Conservation (phyloP, 345 rosid genomes). For the Syzygium aqueum region DNA sequence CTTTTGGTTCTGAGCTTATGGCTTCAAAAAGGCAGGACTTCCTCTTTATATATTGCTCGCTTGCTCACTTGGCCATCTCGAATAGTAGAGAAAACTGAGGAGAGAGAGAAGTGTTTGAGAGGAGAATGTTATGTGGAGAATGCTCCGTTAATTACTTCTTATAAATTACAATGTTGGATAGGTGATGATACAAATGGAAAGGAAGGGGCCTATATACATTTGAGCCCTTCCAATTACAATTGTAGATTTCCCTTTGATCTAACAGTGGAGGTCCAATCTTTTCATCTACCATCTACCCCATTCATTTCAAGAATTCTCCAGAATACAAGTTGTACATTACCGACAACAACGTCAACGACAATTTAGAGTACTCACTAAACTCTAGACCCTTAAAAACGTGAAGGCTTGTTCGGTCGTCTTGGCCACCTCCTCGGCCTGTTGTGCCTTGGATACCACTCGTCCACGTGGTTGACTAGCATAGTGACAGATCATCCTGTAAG, state of each 20-base stretch:
- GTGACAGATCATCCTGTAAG: not conserved
- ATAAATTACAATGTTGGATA: too few relatives aligned
- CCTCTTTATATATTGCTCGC: not conserved
- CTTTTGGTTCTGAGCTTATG: not conserved
- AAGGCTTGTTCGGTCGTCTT: not conserved
- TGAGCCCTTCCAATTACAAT: not conserved
- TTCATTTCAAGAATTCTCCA: not conserved
- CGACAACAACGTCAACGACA: not conserved
- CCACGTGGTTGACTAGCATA: not conserved
- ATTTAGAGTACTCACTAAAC: not conserved
- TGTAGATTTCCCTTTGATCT: not conserved
- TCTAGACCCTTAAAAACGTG: not conserved
- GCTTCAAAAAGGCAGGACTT: not conserved
- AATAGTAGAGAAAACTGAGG: not conserved
- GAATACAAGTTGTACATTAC: not conserved
- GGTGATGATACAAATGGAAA: not conserved
- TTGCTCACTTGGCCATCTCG: not conserved
- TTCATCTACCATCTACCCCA: not conserved
- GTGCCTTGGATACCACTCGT: not conserved
- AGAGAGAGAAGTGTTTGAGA: not conserved
- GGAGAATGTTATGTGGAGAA: not conserved
- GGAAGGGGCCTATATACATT: not conserved
- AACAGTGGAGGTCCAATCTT: not conserved
- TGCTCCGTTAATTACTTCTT: not conserved
- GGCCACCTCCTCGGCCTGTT: not conserved